A percentile compares a stretch with the other conserved stretches of the same genome.
These are phyloP conservation scores for Hanseniaspora valbyensis DNA, from an alignment of 805 yeast genomes.

Conservation along the genomic window DNA sequence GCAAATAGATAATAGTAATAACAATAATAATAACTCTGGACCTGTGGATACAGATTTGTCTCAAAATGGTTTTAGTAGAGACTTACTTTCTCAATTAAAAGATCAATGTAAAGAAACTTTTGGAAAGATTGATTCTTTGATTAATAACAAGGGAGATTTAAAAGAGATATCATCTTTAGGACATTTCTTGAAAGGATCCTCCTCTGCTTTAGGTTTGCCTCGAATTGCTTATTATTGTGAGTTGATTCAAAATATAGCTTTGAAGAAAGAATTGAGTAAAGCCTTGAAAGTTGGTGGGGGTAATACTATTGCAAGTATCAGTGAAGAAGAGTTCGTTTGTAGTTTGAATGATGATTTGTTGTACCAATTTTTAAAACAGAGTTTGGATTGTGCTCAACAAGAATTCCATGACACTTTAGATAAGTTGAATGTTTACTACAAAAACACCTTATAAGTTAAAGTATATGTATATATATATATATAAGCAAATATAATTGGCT, in stretches of 20 bases:
- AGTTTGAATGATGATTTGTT: conserved; percentile 30
- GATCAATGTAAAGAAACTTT: conserved; percentile 83
- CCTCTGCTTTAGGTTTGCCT: conserved; percentile 82
- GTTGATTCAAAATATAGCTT: conserved; percentile 74
- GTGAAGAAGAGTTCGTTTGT: conserved; percentile 18
- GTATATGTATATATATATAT: no score
- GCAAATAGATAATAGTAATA: neutral
- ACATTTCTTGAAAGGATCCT: conserved; percentile 89
- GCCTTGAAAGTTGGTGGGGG: conserved; percentile 8
- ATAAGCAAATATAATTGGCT: neutral
- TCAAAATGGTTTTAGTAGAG: conserved; percentile 44
- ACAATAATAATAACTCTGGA: no score
- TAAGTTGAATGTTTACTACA: conserved; percentile 40
- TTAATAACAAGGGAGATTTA: conserved; percentile 28
- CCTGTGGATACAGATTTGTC: conserved; percentile 7
- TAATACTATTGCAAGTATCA: conserved; percentile 6
- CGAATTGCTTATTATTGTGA: conserved; percentile 83
- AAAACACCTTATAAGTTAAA: conserved; percentile 25
- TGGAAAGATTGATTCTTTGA: conserved; percentile 38
- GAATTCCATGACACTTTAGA: conserved; percentile 37
- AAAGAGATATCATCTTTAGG: conserved; percentile 63
- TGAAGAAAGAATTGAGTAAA: conserved; percentile 33
- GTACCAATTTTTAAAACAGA: conserved; percentile 35
- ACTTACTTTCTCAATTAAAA: conserved; percentile 69
- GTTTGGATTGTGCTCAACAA: conserved; percentile 38